A percentile compares a stretch with the other conserved stretches of the same genome.
Evolutionary conservation across 768 basidiomycete genomes (phyloP).

Genomic region (Neoboletus subvelutipes): DNA sequence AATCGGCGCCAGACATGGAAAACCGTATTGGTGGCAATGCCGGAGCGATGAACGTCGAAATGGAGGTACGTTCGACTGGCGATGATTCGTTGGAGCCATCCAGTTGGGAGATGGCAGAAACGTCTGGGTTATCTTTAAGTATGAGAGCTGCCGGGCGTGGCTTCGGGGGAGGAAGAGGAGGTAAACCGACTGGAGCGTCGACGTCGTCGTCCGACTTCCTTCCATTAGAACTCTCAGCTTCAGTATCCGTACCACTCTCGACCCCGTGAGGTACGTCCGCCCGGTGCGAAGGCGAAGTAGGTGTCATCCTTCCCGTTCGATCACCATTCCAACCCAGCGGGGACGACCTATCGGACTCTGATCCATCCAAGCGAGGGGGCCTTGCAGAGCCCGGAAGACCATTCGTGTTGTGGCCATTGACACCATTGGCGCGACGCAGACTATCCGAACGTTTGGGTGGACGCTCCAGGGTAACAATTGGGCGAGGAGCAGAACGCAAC

Average conservation of each 20-base stretch:
- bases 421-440: constrained; percentile 17
- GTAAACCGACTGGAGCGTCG: constrained; percentile 22
- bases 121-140: constrained; percentile 23
- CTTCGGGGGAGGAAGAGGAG: constrained; percentile 50
- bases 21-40: constrained; percentile 90
- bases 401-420: constrained; percentile 1
- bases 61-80: constrained; percentile 64
- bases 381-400: constrained; percentile 7
- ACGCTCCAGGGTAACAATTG: constrained; percentile 36
- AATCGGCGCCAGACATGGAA: constrained; percentile 81
- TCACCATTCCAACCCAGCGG: constrained; percentile 23
- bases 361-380: constrained; percentile 18
- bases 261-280: constrained; percentile 71
- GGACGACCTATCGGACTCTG: constrained; percentile 21
- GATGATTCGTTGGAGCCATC: constrained; percentile 57
- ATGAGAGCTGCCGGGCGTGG: constrained; percentile 30
- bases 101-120: constrained; percentile 24
- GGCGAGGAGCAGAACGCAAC: constrained; percentile 22
- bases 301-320: constrained; percentile 25
- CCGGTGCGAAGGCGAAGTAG: constrained; percentile 59
- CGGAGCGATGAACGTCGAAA: constrained; percentile 80
- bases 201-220: constrained; percentile 28
- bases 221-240: constrained; percentile 51
- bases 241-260: constrained; percentile 75
- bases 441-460: constrained; percentile 35